Percentiles rank a stretch among this genome's conserved stretches.
These are phyloP conservation scores for Ogataea pilisensis DNA, from an alignment of 805 yeast species.

Conservation along the genomic window DNA sequence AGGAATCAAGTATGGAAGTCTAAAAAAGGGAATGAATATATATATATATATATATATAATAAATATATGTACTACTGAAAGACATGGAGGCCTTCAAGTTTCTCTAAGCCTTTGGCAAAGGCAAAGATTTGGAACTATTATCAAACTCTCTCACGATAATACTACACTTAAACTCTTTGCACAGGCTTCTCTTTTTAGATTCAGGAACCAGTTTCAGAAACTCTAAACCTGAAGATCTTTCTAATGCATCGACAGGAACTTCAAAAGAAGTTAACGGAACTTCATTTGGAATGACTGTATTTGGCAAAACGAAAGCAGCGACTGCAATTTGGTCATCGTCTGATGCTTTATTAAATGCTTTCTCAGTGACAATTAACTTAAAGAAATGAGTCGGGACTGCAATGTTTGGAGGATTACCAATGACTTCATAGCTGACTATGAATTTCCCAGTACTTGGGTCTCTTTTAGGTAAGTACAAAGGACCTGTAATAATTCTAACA, in stretches of 20 bases:
- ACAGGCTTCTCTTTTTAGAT: conserved; percentile 55
- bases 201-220: conserved; percentile 67
- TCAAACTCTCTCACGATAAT: conserved; percentile 79
- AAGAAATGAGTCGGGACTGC: conserved; percentile 98
- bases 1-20: too few species aligned
- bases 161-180: conserved; percentile 76
- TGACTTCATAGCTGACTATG: conserved; percentile 82
- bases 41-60: not conserved
- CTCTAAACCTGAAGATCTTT: conserved; percentile 80
- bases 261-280: conserved; percentile 71
- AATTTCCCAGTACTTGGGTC: conserved; percentile 76
- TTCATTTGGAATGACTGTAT: conserved; percentile 68
- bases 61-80: not conserved
- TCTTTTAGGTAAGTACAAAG: conserved; percentile 78
- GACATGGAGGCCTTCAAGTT: not conserved
- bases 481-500: conserved; percentile 91
- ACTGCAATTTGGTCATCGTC: conserved; percentile 52
- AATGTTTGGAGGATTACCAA: conserved; percentile 92
- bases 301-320: conserved; percentile 93
- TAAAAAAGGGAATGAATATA: not conserved
- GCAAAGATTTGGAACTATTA: conserved; percentile 33
- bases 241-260: conserved; percentile 87
- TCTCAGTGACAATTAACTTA: conserved; percentile 85
- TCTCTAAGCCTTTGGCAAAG: conserved; percentile 23
- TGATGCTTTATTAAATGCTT: conserved; percentile 35